Evolutionary conservation across 148 eudicot species (phyloP), one percentile per base, ranked within the genome.

Genomic region (Rhododendron kiyosumense): DNA sequence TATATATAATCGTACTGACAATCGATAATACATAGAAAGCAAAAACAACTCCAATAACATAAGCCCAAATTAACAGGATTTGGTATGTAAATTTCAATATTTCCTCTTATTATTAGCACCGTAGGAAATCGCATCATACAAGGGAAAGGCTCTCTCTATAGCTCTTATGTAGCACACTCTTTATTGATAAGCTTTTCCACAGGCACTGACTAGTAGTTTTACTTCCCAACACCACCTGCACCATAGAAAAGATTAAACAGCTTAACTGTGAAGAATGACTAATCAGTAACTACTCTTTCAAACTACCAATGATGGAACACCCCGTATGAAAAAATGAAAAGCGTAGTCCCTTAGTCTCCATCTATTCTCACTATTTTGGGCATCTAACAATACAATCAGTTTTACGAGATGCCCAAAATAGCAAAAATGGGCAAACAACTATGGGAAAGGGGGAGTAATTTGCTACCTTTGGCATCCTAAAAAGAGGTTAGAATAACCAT

Each of bases 211-310:
- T 24, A 13, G 36, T 71, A n/a, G 18, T 77, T 69, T 78, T 80
- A 83, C 85, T 86, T 83, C 75, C 83, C 81, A n/a, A 78, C 48
- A 36, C 69, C 85, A 78, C 88, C 88, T 86, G 88, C 83, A 61
- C 28, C 85, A 46, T 12, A 30, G 20, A 79, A 77, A 38, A 13
- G 81, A 57, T 22, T 10, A 57, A 52, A 43, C 77, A 83, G 52
- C 24, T 41, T 22, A 18, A 82, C 76, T 13, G 51, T 11, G 11
- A 26, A 26, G 45, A 18, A 54, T 15, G 61, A 57, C 22, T 4
- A 26, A 28, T 26, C 2, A 63, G 28, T 7, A 63, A 63, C 28
- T 22, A 6, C 69, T 17, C 69, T 24, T 24, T 54, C 20, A 54
- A 54, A 17, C 18, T 54, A 15, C 20, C 11, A 41, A 46, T 59